These are phyloP conservation scores for Dothideomycetes sp. DNA, from an alignment of 2,329 filamentous ascomycete species.

Conservation along the genomic window DNA sequence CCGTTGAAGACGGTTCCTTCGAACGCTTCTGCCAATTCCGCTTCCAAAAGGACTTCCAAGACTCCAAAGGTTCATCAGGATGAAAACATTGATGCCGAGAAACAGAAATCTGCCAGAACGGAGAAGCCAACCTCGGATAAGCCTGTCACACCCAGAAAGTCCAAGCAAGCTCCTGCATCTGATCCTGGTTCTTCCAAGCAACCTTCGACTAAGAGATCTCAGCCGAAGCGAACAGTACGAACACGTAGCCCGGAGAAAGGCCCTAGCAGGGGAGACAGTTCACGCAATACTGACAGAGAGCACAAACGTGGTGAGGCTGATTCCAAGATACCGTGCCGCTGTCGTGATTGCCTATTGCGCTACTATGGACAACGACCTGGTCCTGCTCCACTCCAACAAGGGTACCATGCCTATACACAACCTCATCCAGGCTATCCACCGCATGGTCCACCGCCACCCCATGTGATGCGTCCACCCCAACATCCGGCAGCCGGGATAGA, in stretches of 20 bases:
- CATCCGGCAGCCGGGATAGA: background rate
- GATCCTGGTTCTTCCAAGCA: too few species aligned
- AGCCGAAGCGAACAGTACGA: too few species aligned
- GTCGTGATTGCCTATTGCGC: background rate
- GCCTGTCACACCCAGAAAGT: background rate
- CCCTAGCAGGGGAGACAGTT: background rate
- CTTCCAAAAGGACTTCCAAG: conserved; percentile 4
- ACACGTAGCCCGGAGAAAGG: background rate
- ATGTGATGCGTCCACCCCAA: background rate
- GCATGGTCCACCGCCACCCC: background rate
- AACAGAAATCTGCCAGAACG: background rate
- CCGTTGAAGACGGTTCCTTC: background rate
- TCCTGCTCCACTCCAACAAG: background rate
- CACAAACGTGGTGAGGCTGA: background rate
- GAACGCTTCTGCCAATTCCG: conserved; percentile 5
- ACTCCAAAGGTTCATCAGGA: background rate
- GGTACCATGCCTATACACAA: conserved; percentile 1
- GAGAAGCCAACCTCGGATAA: background rate
- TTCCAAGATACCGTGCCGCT: background rate
- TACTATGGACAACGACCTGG: conserved; percentile 1
- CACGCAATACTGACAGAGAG: background rate
- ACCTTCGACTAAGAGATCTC: too few species aligned
- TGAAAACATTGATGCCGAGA: too few species aligned
- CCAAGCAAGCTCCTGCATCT: background rate
- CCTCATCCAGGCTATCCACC: background rate